Evolutionary conservation across 768 basidiomycete genomes (phyloP), one percentile per base, ranked within the genome.

Genomic region (Collybiopsis luxurians): DNA sequence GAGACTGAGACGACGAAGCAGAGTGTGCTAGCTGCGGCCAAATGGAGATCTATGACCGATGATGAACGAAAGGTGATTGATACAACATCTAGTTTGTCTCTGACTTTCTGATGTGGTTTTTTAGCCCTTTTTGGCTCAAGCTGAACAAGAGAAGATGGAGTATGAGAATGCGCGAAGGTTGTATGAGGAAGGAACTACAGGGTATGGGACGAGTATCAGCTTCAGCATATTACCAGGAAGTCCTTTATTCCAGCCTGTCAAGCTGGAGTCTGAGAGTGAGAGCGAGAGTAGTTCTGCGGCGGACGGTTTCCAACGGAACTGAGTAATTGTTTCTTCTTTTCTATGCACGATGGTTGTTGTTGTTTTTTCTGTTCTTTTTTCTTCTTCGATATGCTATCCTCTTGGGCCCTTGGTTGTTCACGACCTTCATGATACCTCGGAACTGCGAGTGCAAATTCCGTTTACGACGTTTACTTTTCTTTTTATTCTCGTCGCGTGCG

Each of bases 1-100:
- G 93, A 95, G 73, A 87, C 86, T 34, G 95, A 95, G 74, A 95
- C 95, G 9, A 95, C 95, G 53, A 92, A 90, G 71, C 95, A 97
- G 77, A 94, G 92, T 71, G 91, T 95, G 3, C 76, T 95, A 46
- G 95, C 95, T 57, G 95, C 95, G 48, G 89, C 89, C 55, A 89
- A 89, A 71, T 98, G 95, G 95, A 82, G 94, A 59, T 87, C 85
- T 40, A 90, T 98, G 89, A 87, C 89, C 28, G 92, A 95, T 72
- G 92, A 88, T 45, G 93, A 98, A 73, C 86, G 94, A 67, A 92
- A 91, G 83, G 94, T 95, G 47, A 47, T 23, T 59, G 31, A 45
- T 51, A 30, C 59, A 58, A 61, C 65, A 23, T 69, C 48, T 47
- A 59, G 51, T 39, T 59, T 27, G 56, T 59, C 12, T 15, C 21